phyloP scores from a whole-genome alignment of 495 filamentous ascomycete genomes.

The Hyaloscypha bicolor region DNA sequence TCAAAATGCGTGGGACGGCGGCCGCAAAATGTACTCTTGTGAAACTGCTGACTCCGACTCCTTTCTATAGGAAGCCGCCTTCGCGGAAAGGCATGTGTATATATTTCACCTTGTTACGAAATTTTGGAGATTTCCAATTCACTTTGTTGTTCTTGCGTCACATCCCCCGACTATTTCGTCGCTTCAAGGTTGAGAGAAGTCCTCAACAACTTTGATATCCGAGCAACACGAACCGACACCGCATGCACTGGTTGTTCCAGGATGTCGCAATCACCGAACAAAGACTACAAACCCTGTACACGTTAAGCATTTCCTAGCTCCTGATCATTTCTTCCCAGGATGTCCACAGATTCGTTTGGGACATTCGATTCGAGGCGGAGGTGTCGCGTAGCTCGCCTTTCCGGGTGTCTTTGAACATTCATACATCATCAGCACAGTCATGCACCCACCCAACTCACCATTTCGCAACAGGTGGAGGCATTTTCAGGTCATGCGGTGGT shows the following conservation, averaged over 20 bases:
- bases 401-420: neutral
- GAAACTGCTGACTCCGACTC: neutral
- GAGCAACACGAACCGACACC: neutral
- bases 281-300: neutral
- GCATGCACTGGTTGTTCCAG: neutral
- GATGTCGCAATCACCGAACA: neutral
- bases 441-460: neutral
- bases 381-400: neutral
- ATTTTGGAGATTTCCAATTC: neutral
- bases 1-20: neutral
- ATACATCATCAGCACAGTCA: neutral
- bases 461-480: neutral
- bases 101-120: constrained; percentile 29
- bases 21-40: neutral
- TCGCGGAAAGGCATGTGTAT: constrained; percentile 72
- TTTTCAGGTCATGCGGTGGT: constrained; percentile 4
- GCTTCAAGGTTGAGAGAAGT: neutral
- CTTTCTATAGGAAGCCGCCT: constrained; percentile 56
- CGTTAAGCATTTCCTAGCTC: neutral
- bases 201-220: neutral
- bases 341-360: neutral
- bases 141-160: neutral
- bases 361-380: neutral
- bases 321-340: neutral
- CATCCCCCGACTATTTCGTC: neutral